Percentiles rank a stretch among this genome's conserved stretches.
Evolutionary conservation across 202 grass and related monocot genomes (phyloP).

Genomic region (Hordeum pubiflorum): DNA sequence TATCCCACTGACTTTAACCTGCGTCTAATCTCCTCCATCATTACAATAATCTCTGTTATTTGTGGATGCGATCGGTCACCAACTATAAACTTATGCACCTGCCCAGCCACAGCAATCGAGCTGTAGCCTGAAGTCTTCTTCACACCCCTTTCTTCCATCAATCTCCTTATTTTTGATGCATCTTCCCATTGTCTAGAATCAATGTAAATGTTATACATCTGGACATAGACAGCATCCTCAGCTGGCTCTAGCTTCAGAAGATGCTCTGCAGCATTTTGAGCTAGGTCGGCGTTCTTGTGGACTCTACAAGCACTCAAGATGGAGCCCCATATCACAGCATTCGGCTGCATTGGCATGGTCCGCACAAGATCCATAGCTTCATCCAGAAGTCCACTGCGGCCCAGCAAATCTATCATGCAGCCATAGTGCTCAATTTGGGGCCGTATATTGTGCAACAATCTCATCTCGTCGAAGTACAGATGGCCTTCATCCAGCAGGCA

Average conservation of each 20-base stretch:
- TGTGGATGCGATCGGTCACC: conserved; percentile 45
- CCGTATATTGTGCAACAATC: conserved; percentile 30
- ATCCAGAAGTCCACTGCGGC: conserved; percentile 39
- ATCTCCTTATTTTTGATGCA: conserved; percentile 43
- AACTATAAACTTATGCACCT: conserved; percentile 57
- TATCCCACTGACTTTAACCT: conserved; percentile 49
- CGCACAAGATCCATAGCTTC: conserved; percentile 55
- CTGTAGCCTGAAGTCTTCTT: conserved; percentile 67
- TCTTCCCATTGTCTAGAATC: conserved; percentile 55
- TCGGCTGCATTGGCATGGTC: conserved; percentile 65
- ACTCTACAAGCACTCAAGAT: conserved; percentile 64
- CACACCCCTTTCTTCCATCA: conserved; percentile 53
- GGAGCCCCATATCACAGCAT: conserved; percentile 64
- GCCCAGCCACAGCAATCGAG: conserved; percentile 47
- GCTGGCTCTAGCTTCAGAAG: conserved; percentile 55
- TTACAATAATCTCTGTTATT: conserved; percentile 35
- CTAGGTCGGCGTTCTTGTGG: conserved; percentile 39
- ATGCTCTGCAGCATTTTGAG: conserved; percentile 35
- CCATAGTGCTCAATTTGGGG: conserved; percentile 68
- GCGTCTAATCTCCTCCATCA: conserved; percentile 50
- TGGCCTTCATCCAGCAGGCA: conserved; percentile 41
- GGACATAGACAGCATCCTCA: conserved; percentile 60
- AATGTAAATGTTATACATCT: conserved; percentile 64
- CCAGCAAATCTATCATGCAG: conserved; percentile 73
- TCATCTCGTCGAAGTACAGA: conserved; percentile 57